Conservation (phyloP, 2,329 filamentous ascomycete genomes). For the Diaporthe humulicola region DNA sequence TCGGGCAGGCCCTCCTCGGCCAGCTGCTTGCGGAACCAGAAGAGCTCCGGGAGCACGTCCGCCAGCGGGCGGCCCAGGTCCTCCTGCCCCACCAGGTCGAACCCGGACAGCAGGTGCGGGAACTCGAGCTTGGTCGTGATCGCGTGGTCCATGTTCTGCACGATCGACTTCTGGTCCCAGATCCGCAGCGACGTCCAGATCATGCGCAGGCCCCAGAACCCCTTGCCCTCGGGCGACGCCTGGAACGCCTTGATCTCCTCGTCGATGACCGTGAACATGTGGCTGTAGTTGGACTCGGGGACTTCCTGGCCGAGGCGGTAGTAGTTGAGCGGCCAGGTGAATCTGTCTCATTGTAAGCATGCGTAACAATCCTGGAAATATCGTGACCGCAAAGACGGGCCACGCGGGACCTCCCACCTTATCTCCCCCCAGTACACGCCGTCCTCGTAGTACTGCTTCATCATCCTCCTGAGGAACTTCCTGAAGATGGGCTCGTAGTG, state of each 20-base stretch:
- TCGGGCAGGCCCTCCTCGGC: slow-evolving; percentile 74
- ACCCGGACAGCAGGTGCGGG: slow-evolving; percentile 85
- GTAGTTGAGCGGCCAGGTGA: slow-evolving; percentile 81
- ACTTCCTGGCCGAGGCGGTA: slow-evolving; percentile 73
- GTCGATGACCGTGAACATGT: slow-evolving; percentile 79
- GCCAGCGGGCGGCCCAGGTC: slow-evolving; percentile 81
- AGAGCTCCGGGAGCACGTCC: slow-evolving; percentile 85
- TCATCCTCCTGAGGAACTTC: slow-evolving; percentile 78
- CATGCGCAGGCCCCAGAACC: slow-evolving; percentile 86
- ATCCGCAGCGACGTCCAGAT: slow-evolving; percentile 86
- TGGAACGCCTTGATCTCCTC: slow-evolving; percentile 87
- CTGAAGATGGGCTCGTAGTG: slow-evolving; percentile 94
- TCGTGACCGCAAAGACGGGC: no score
- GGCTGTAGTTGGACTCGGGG: slow-evolving; percentile 75
- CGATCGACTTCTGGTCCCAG: slow-evolving; percentile 73
- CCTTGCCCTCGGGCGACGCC: slow-evolving; percentile 74
- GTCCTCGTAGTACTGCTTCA: slow-evolving; percentile 80
- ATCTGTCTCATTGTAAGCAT: slow-evolving; percentile 53
- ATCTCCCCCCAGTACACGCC: slow-evolving; percentile 89
- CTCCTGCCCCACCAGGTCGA: slow-evolving; percentile 92
- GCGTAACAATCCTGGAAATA: neutral
- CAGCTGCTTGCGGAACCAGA: slow-evolving; percentile 94
- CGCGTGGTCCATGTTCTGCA: slow-evolving; percentile 89
- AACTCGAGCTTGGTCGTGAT: slow-evolving; percentile 84
- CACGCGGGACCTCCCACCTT: slow-evolving; percentile 53